Base-by-base conservation (phyloP, 768 basidiomycete genomes). In the Mrakia hoshinonis region DNA sequence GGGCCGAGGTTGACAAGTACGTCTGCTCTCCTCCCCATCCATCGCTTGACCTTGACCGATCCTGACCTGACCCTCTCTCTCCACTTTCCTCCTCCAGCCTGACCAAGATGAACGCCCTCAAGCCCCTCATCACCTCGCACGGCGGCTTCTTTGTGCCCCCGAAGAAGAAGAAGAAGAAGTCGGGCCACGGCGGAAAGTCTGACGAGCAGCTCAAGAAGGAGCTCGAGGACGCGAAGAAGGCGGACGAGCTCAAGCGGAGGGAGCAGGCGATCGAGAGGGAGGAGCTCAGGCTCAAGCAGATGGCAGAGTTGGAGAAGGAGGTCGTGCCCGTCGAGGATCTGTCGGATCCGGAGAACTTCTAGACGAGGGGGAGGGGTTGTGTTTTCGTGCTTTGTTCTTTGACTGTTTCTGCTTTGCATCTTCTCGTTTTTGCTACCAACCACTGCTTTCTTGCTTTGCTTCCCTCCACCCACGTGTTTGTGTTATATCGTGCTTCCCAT, bases 121-220 rank as follows among this genome's bases (percentile, higher is more conserved):
- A 60, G 39, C 36, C 67, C 9, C 29, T 60, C 18, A 55, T 68
- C 43, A 4, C 43, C 26, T 54, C 51, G 24, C 52, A 54, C 54
- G 67, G 67, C 39, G 67, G 52, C 10, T 26, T 47, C 43, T 68
- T 55, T 15, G 67, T 68, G 24, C 67, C 66, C n/a, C 49, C 54
- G n/a, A 68, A 68, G 43, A 67, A 67, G 55, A 68, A 68, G 51
- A 22, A 49, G n/a, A 68, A 68, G 67, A 26, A n/a, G 24, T n/a
- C 52, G 13, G 67, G 67, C 13, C 67, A 68, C 43, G 67, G 67
- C 24, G 54, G 54, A 13, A 60, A 60, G 67, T 46, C 54, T 13
- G 54, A 58, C 24, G 67, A 68, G 54, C 38, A 68, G 39, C 29
- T 60, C 55, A 24, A 6, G 18, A 55, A 24, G 26, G 54, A 10